Percentiles rank a stretch among this genome's conserved stretches.
phyloP scores from a whole-genome alignment of 2,329 filamentous ascomycete species.

The Aspergillus spinulosporus region DNA sequence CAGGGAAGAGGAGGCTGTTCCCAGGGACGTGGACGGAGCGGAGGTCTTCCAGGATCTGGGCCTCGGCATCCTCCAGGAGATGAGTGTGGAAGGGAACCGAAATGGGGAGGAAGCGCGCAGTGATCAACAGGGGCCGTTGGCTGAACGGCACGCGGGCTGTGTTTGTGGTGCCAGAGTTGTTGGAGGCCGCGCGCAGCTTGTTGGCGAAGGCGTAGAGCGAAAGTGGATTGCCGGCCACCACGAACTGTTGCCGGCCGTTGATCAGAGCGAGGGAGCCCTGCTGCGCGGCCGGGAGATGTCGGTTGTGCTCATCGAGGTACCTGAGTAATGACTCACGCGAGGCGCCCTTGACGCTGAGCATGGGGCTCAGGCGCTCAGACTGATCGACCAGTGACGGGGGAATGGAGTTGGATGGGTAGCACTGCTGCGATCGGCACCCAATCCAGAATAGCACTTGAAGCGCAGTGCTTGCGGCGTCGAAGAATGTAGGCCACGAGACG shows the following conservation, averaged over 20 bases:
- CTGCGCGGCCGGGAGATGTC: not conserved
- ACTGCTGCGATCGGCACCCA: slow-evolving; percentile 46
- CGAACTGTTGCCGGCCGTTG: slow-evolving; percentile 20
- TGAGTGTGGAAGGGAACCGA: slow-evolving; percentile 98
- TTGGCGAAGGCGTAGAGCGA: slow-evolving; percentile 86
- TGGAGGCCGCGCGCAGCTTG: slow-evolving; percentile 83
- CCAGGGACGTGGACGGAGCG: slow-evolving; percentile 75
- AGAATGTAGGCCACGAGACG: slow-evolving; percentile 36
- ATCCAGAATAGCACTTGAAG: slow-evolving; percentile 31
- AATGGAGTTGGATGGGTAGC: slow-evolving; percentile 40
- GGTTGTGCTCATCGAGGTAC: slow-evolving; percentile 14
- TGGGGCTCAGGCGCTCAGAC: slow-evolving; percentile 84
- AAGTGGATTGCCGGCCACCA: slow-evolving; percentile 18
- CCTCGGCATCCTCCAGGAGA: slow-evolving; percentile 81
- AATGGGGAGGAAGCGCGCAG: slow-evolving; percentile 95
- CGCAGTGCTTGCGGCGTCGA: slow-evolving; percentile 27
- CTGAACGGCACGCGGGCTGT: slow-evolving; percentile 77
- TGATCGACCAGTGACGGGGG: slow-evolving; percentile 56
- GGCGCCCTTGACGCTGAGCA: slow-evolving; percentile 82
- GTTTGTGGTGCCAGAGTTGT: not conserved
- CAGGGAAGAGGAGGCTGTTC: slow-evolving; percentile 74
- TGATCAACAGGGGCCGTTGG: slow-evolving; percentile 92
- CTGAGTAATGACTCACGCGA: not conserved
- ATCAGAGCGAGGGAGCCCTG: slow-evolving; percentile 12
- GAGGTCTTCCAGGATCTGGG: slow-evolving; percentile 81